These are phyloP conservation scores for Alternaria ethzedia DNA, from an alignment of 2,329 filamentous ascomycete genomes.

Conservation along the genomic window DNA sequence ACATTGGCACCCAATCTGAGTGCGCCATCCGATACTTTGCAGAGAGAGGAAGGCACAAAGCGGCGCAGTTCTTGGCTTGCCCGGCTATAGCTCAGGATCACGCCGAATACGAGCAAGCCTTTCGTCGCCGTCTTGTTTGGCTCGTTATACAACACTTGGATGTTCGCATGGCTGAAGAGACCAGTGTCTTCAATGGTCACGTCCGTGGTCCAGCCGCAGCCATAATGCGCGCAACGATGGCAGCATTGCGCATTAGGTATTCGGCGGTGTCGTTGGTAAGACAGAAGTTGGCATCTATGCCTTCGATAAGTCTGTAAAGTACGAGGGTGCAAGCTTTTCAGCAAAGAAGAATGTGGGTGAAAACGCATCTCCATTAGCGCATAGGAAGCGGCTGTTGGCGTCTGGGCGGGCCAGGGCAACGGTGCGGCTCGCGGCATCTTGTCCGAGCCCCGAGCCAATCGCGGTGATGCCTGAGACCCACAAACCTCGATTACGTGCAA, in stretches of 20 bases:
- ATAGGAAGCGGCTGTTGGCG: not conserved
- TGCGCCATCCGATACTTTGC: not conserved
- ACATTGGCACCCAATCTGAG: not conserved
- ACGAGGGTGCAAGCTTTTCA: not conserved
- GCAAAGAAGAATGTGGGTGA: not conserved
- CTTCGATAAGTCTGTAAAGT: not conserved
- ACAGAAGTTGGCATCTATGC: fast-evolving
- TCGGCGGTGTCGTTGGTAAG: fast-evolving
- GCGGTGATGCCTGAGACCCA: not conserved
- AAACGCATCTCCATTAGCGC: not conserved
- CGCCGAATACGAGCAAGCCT: not conserved
- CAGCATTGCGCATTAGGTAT: not conserved
- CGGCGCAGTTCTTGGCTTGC: not conserved
- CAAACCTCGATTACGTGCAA: not conserved
- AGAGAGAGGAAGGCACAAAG: not conserved
- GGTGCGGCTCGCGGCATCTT: not conserved
- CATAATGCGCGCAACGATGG: not conserved
- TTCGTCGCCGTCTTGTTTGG: not conserved
- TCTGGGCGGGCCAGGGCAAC: not conserved
- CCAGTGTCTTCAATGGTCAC: not conserved
- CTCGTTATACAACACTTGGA: not conserved
- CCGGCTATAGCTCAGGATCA: not conserved
- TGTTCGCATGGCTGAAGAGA: not conserved
- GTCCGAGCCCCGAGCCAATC: not conserved
- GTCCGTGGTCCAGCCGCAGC: fast-evolving